Evolutionary conservation across 129 eudicot species (phyloP), one percentile per base, ranked within the genome.

Genomic region (Escallonia rubra): DNA sequence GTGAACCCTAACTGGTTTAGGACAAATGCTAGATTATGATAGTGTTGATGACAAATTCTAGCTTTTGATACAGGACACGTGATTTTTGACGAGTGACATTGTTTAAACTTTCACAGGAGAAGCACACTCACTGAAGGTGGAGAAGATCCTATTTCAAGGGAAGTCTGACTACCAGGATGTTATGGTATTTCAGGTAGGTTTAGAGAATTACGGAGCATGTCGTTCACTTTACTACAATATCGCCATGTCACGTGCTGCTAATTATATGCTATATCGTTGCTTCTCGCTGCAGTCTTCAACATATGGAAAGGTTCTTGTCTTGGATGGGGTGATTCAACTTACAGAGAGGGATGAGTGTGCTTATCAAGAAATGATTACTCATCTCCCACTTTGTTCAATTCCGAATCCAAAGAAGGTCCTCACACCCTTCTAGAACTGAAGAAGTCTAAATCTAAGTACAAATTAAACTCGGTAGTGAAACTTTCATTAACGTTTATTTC

Each of bases 321-420:
- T 91, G 72, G 97, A 91, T 76, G 97, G 97, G 56, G 97, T 91
- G 7, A 88, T 91, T 72, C 97, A 91, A 74, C 96, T 88, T 61
- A 91, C 97, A 13, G 97, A 91, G 79, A 83, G 97, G 76, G 97
- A 91, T 66, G 97, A 91, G 80, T 91, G 90, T 74, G 97, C 97
- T 58, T 91, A 91, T 75, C 97, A 91, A 72, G 97, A 91, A 79
- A 91, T 91, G 97, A 91, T 91, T 45, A 66, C 85, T 57, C 97
- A 91, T 73, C 90, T 91, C 61, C 97, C 97, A 6, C 97, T 91
- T 64, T 79, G 94, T 76, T 91, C 96, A 10, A 91, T 91, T 74
- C 87, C 96, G 43, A 83, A 83, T 69, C 97, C 97, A 16, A 91
- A 88, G 69, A 91, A 91, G 96, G 97, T 91, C 43, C 41, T 42